phyloP scores from a whole-genome alignment of 2,329 filamentous ascomycete genomes.

The Sporothrix sp. region DNA sequence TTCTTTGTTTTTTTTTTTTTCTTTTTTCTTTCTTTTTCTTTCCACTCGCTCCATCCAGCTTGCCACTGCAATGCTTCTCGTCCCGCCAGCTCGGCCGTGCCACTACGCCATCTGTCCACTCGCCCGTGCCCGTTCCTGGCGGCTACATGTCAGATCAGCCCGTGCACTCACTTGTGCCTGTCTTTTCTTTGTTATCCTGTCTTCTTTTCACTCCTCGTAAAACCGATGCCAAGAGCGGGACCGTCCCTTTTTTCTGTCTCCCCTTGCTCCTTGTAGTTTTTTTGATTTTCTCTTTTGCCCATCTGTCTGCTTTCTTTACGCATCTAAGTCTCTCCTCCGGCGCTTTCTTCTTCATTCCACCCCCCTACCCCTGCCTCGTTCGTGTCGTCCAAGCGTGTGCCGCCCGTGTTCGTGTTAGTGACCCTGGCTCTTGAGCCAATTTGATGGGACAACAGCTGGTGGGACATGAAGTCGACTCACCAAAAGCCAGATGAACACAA shows the following conservation, averaged over 20 bases:
- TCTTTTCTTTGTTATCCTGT: background rate
- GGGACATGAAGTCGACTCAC: too few species aligned
- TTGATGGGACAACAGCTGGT: too few species aligned
- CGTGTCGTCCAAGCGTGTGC: too few species aligned
- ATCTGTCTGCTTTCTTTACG: background rate
- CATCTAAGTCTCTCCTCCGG: background rate
- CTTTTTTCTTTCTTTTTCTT: background rate
- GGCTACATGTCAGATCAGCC: constrained; percentile 1
- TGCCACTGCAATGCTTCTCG: too few species aligned
- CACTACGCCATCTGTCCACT: too few species aligned
- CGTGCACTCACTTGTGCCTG: background rate
- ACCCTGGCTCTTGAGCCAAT: too few species aligned
- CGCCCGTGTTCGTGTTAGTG: too few species aligned
- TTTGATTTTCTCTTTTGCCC: background rate
- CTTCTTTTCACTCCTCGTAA: background rate
- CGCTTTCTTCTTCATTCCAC: background rate
- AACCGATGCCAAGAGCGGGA: background rate
- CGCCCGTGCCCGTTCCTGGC: constrained; percentile 4
- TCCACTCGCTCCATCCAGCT: background rate
- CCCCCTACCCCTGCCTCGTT: too few species aligned
- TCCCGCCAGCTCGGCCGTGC: too few species aligned
- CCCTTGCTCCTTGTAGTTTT: too few species aligned
- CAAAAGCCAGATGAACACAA: too few species aligned
- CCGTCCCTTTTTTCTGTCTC: too few species aligned
- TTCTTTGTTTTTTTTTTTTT: background rate